Base-by-base conservation (phyloP, 306 rosid species). In the Castanea sativa region DNA sequence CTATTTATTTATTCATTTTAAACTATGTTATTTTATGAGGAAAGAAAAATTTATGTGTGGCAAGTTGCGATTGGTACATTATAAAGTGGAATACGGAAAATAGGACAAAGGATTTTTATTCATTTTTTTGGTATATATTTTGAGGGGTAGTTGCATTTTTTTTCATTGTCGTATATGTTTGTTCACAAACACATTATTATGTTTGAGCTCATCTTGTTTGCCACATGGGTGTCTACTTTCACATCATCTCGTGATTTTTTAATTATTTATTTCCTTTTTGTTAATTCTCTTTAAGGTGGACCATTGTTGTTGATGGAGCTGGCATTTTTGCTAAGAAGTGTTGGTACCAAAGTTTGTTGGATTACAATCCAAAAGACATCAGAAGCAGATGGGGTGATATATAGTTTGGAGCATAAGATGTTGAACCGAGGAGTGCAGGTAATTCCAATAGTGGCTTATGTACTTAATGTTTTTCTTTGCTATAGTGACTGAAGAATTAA, bases 221-320 rank as follows among this genome's bases (percentile, higher is more conserved):
- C 51, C 35, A 13, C 25, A 19, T 4, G 52, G 7, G 6, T n/a
- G 11, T 67, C 72, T 35, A 35, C 72, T 67, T 67, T 67, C 25
- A 18, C 49, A 7, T 33, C 4, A 4, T 67, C 20, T 64, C 67
- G 33, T 70, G 20, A 10, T 41, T 80, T 41, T 80, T 55, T 11
- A 60, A n/a, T 53, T 79, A 0, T 73, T 32, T 32, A 2, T 32
- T 27, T 76, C 12, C 30, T 59, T 19, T 20, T 14, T 20, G 7
- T 32, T 4, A 2, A 29, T 14, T 63, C 38, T 35, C 27, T 67
- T 67, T 19, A 79, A 88, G 94, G 97, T 0, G 96, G 97, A 25
- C 97, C 97, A 11, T 84, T 92, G 71, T 78, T 92, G 61, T 75
- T 92, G 65, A 92, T 92, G 97, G 97, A 92, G 86, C 86, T 91